These are phyloP conservation scores for Macadamia integrifolia DNA, from an alignment of 164 flowering plant species.

Conservation along the genomic window DNA sequence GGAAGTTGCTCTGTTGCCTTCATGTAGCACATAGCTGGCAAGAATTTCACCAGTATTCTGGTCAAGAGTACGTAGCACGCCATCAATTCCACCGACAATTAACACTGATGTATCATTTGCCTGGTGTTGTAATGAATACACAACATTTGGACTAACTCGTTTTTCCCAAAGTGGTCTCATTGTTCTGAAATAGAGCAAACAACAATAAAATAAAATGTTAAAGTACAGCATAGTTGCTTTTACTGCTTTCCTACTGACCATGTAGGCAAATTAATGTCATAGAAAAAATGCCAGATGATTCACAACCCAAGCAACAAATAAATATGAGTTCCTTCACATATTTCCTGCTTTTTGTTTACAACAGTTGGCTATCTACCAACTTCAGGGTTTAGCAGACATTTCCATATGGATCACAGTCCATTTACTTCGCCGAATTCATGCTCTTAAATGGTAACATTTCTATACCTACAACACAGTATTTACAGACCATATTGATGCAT, in stretches of 20 bases:
- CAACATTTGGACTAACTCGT: constrained; percentile 60
- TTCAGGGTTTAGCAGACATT: too few relatives aligned
- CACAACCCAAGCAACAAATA: background rate
- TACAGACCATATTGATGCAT: too few relatives aligned
- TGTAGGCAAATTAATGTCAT: background rate
- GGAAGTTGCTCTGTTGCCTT: constrained; percentile 8
- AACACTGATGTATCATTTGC: constrained; percentile 48
- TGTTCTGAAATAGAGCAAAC: constrained; percentile 36
- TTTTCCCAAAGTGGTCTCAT: constrained; percentile 61
- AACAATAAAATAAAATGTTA: too few relatives aligned
- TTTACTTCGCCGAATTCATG: too few relatives aligned
- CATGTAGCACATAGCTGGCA: constrained; percentile 44
- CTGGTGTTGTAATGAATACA: constrained; percentile 68
- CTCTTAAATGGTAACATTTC: too few relatives aligned
- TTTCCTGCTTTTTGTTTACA: too few relatives aligned
- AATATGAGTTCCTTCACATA: too few relatives aligned
- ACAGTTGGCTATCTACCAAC: too few relatives aligned
- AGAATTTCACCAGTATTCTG: constrained; percentile 61
- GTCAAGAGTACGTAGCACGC: constrained; percentile 58
- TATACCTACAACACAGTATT: too few relatives aligned
- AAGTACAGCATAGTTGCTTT: too few relatives aligned
- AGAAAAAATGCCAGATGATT: background rate
- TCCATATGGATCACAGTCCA: too few relatives aligned
- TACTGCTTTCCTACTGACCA: background rate
- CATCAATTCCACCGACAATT: constrained; percentile 86